phyloP scores from a whole-genome alignment of 805 yeast genomes.

The Sporopachydermia quercuum region DNA sequence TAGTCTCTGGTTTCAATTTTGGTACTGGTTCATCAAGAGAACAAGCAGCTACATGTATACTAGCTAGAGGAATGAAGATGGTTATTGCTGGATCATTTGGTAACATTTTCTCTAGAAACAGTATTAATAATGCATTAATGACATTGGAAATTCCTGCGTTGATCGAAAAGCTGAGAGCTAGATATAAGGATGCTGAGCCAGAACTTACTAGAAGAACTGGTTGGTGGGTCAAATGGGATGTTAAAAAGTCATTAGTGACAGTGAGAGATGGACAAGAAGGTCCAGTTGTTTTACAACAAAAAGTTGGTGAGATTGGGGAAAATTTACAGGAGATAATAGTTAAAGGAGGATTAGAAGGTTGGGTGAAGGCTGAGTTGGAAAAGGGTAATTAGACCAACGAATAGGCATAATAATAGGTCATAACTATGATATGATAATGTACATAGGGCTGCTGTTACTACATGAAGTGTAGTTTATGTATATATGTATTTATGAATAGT shows the following conservation, averaged over 20 bases:
- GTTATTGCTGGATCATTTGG: constrained; percentile 97
- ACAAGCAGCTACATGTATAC: constrained; percentile 97
- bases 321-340: constrained; percentile 94
- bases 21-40: constrained; percentile 99
- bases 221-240: constrained; percentile 87
- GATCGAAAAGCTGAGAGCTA: constrained; percentile 59
- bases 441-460: constrained; percentile 4
- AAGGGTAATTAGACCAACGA: too few species aligned
- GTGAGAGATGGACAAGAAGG: constrained; percentile 50
- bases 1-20: constrained; percentile 85
- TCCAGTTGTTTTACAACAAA: constrained; percentile 51
- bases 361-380: constrained; percentile 57
- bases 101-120: constrained; percentile 89
- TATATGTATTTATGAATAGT: constrained; percentile 6
- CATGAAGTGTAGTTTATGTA: constrained; percentile 3
- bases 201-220: constrained; percentile 93
- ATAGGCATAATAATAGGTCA: background rate
- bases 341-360: constrained; percentile 94
- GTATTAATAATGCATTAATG: constrained; percentile 88
- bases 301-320: constrained; percentile 91
- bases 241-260: constrained; percentile 64
- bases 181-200: constrained; percentile 35
- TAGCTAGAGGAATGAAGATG: constrained; percentile 83
- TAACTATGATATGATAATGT: constrained; percentile 1
- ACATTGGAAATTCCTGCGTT: constrained; percentile 88